Evolutionary conservation across 2,329 filamentous ascomycete genomes (phyloP), one percentile per base, ranked within the genome.

Genomic region (Xylariaceae sp.): DNA sequence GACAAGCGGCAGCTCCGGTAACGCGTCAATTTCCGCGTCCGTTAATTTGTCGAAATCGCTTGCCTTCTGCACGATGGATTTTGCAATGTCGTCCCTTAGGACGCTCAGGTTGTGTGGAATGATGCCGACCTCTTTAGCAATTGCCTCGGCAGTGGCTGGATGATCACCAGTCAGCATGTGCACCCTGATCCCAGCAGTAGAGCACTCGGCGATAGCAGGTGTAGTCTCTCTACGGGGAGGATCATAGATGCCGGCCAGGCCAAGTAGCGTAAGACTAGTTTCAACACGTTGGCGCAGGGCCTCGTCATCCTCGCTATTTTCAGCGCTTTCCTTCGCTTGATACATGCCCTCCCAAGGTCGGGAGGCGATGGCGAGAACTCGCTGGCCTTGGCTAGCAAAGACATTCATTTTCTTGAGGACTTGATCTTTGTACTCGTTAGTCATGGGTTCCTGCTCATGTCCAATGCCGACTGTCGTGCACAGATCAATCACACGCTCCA

Each of bases 131-230:
- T 95, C 87, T 58, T 83, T 82, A 8, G 91, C 90, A 65, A 95
- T 93, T 16, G 90, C 90, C 65, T 84, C 84, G 24, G 90, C 91
- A 1, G 90, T 95, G 53, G 88, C 86, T 1, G 87, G 87, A 69
- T 94, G 90, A 67, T 95, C 91, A 56, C 91, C 91, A 19, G 91
- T 95, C 28, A 94, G 81, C 90, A 94, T 93, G 75, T 92, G 89
- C 6, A 93, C 90, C 61, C 82, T 83, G 71, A 93, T 92, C 46
- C 90, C 90, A 23, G 90, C 90, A 41, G 81, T 81, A 52, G 88
- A 84, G 67, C 89, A 92, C 68, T 88, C 83, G 19, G 79, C 79
- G 56, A 93, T 90, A 6, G 90, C 87, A 1, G 80, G 82, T 19
- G 87, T 89, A 0, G 92, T 92, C 75, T 96, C 92, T 2, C 86